phyloP scores from a whole-genome alignment of 139 green algal species.

The Coelastrella sp. region DNA sequence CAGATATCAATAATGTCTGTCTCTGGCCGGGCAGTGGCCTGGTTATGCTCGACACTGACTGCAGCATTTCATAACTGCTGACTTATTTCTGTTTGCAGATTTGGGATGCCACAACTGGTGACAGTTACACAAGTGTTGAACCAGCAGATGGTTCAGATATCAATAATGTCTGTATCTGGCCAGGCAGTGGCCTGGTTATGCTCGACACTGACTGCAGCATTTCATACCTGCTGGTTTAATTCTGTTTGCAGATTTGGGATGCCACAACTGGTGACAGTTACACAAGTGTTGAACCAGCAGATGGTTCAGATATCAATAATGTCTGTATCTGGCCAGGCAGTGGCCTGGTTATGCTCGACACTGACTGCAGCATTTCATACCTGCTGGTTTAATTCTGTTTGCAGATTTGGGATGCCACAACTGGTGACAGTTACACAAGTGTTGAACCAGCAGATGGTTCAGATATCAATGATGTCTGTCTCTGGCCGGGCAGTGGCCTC shows the following conservation, averaged over 20 bases:
- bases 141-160: too few relatives aligned
- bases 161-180: too few relatives aligned
- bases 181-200: too few relatives aligned
- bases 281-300: conserved; percentile 86
- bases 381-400: background rate
- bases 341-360: background rate
- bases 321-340: too few relatives aligned
- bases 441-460: conserved; percentile 81
- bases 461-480: conserved; percentile 92
- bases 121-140: too few relatives aligned
- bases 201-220: too few relatives aligned
- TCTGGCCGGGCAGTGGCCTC: conserved; percentile 80
- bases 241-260: conserved; percentile 35
- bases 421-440: conserved; percentile 78
- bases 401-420: conserved; percentile 76
- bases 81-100: too few relatives aligned
- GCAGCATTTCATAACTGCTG: too few relatives aligned
- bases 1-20: too few relatives aligned
- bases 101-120: too few relatives aligned
- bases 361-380: background rate
- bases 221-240: background rate
- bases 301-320: conserved; percentile 6
- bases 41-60: too few relatives aligned
- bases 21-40: too few relatives aligned
- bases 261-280: conserved; percentile 69